Percentiles rank a stretch among this genome's conserved stretches.
Conservation (phyloP, 148 eudicot species). For the Fagopyrum esculentum region DNA sequence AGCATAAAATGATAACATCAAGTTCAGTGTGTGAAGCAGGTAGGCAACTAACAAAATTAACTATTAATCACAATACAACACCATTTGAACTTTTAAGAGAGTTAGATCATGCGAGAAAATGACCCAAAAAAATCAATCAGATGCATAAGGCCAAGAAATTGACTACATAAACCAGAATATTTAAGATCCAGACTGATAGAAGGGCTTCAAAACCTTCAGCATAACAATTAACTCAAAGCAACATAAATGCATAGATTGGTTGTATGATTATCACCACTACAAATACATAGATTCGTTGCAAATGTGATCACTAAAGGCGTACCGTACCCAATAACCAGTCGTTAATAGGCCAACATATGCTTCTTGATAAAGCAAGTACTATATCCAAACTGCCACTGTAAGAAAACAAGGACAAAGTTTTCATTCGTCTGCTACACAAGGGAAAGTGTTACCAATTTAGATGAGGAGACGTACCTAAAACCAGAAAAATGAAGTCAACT, state of each 20-base stretch:
- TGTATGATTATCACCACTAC: not conserved
- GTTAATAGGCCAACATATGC: slow-evolving; percentile 69
- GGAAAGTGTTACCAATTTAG: not conserved
- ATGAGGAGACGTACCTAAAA: slow-evolving; percentile 66
- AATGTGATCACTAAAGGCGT: not conserved
- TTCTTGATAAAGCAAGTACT: slow-evolving; percentile 86
- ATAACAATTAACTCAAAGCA: too few species aligned
- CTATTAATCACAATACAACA: too few species aligned
- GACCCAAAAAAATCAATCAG: too few species aligned
- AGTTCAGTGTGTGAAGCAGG: too few species aligned
- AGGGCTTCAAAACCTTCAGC: slow-evolving; percentile 40
- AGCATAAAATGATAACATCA: too few species aligned
- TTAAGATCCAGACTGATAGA: too few species aligned
- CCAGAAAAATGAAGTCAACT: slow-evolving; percentile 98
- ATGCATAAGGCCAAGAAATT: too few species aligned
- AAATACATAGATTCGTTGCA: not conserved
- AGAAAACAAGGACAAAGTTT: not conserved
- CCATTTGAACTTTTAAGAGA: too few species aligned
- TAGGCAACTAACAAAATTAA: too few species aligned
- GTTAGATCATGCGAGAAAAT: too few species aligned
- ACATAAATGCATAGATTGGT: not conserved
- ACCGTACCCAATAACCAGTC: slow-evolving; percentile 77
- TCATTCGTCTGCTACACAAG: not conserved
- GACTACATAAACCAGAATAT: too few species aligned
- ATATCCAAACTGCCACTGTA: slow-evolving; percentile 98